phyloP scores from a whole-genome alignment of 352 stramenopile species.

The Lagenidium giganteum region DNA sequence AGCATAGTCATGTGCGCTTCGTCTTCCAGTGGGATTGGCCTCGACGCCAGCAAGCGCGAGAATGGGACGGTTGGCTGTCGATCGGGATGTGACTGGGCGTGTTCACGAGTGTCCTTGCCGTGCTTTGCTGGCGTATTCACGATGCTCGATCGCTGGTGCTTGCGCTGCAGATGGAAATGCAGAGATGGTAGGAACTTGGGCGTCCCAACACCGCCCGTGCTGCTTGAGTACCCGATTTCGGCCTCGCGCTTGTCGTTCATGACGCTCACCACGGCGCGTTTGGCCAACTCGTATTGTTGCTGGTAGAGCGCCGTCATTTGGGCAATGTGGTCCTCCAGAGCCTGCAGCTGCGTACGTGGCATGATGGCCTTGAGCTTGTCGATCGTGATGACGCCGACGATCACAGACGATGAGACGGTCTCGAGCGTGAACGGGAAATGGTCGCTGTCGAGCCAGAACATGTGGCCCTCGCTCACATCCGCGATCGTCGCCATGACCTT shows the following conservation, averaged over 20 bases:
- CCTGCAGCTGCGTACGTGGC: slow-evolving; percentile 17
- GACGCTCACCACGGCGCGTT: slow-evolving; percentile 21
- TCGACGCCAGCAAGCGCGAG: slow-evolving; percentile 10
- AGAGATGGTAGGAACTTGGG: slow-evolving; percentile 9
- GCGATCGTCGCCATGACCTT: slow-evolving; percentile 30
- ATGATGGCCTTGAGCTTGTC: slow-evolving; percentile 35
- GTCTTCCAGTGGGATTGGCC: slow-evolving; percentile 8
- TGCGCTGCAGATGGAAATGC: no score
- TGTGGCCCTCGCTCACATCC: slow-evolving; percentile 27
- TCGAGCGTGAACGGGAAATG: slow-evolving; percentile 25
- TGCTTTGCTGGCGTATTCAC: no score
- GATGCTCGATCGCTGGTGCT: no score
- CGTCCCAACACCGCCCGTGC: no score
- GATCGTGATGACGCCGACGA: slow-evolving; percentile 28
- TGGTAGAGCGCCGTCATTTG: no score
- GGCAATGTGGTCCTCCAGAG: no score
- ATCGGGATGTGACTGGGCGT: no score
- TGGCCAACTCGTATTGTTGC: slow-evolving; percentile 21
- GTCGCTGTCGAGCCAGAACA: slow-evolving; percentile 32
- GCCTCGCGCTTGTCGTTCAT: slow-evolving; percentile 30
- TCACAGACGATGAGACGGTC: slow-evolving; percentile 26
- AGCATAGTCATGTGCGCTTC: no score
- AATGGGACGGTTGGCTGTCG: slow-evolving; percentile 10
- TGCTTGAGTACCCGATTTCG: slow-evolving; percentile 3
- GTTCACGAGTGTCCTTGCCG: no score